Conservation (phyloP, 371 early-diverging fungal species). For the Syncephalis plumigaleata region DNA sequence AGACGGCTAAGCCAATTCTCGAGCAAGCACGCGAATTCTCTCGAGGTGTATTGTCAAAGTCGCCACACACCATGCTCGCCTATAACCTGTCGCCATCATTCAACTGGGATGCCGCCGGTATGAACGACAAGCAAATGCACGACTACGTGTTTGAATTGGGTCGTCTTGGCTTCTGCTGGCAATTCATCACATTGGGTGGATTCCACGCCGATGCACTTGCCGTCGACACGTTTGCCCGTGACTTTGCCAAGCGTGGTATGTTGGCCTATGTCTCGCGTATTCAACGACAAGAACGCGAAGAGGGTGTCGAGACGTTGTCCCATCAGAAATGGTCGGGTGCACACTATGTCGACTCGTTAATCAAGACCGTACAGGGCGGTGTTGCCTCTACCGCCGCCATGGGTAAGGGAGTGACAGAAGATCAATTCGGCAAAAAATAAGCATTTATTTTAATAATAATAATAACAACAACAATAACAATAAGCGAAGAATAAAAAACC, state of each 20-base stretch:
- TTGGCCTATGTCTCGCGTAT: constrained; percentile 85
- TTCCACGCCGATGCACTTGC: constrained; percentile 79
- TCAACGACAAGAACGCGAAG: constrained; percentile 83
- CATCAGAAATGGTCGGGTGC: constrained; percentile 99
- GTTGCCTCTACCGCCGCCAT: constrained; percentile 92
- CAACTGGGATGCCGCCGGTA: constrained; percentile 95
- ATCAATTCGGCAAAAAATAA: constrained; percentile 29
- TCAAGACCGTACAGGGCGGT: constrained; percentile 87
- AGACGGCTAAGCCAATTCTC: constrained; percentile 86
- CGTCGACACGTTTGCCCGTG: constrained; percentile 76
- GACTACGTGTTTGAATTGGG: constrained; percentile 67
- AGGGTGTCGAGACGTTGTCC: constrained; percentile 83
- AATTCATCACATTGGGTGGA: constrained; percentile 95
- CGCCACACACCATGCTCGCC: constrained; percentile 32
- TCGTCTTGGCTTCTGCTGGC: constrained; percentile 91
- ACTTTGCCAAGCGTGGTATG: constrained; percentile 84
- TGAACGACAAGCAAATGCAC: constrained; percentile 78
- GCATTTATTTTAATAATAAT: too few relatives aligned
- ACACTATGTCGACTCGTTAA: constrained; percentile 79
- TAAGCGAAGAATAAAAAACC: too few relatives aligned
- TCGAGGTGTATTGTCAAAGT: constrained; percentile 46
- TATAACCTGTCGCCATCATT: constrained; percentile 97
- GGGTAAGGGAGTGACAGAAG: constrained; percentile 83
- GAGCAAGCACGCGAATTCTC: constrained; percentile 87
- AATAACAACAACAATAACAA: too few relatives aligned